phyloP scores from a whole-genome alignment of 2,329 filamentous ascomycete genomes.

The Colletotrichum abscissum region DNA sequence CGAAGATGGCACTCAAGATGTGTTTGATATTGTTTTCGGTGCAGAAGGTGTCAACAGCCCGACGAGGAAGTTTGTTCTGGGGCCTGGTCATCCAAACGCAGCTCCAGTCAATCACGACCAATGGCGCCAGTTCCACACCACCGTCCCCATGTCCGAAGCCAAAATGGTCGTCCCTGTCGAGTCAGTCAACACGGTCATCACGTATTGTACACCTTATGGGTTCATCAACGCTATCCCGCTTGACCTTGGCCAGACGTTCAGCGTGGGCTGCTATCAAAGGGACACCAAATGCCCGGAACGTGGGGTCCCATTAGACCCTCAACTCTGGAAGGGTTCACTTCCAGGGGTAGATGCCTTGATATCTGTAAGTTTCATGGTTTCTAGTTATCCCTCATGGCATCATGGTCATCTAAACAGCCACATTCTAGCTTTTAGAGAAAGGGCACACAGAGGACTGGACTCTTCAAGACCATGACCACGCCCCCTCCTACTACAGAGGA shows the following conservation, averaged over 20 bases:
- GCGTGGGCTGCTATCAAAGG: neutral
- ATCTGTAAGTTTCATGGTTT: neutral
- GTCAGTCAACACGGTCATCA: neutral
- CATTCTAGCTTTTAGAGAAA: neutral
- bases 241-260: neutral
- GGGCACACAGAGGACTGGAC: neutral
- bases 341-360: neutral
- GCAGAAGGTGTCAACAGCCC: neutral
- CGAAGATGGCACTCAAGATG: neutral
- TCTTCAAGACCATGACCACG: neutral
- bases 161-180: neutral
- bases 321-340: neutral
- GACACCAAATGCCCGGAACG: neutral
- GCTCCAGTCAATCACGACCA: neutral
- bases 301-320: neutral
- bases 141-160: neutral
- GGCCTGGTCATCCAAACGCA: neutral
- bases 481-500: neutral
- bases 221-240: neutral
- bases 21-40: neutral
- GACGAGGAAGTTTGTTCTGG: neutral
- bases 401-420: neutral
- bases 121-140: neutral
- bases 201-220: neutral
- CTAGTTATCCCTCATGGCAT: neutral